A percentile compares a stretch with the other conserved stretches of the same genome.
Evolutionary conservation across 2,329 filamentous ascomycete genomes (phyloP).

Genomic region (Exophiala spinifera): DNA sequence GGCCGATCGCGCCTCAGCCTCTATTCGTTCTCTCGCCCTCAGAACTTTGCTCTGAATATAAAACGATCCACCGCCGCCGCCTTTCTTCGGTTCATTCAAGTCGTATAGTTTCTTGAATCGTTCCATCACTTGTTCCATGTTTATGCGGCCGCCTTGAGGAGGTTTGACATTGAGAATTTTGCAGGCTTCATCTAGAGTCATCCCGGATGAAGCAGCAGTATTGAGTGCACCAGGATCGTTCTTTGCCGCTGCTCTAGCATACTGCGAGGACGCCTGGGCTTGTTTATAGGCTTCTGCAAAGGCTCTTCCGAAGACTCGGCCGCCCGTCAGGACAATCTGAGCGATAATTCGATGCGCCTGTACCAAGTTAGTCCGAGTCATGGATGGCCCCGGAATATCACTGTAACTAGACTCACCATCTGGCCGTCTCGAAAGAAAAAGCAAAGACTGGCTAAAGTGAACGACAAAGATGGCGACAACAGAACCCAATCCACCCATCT

Average conservation of each 20-base stretch:
- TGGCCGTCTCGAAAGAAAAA: neutral
- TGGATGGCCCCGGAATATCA: neutral
- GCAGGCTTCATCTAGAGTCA: constrained; percentile 94
- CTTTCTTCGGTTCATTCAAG: constrained; percentile 88
- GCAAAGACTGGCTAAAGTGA: neutral
- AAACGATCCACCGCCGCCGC: constrained; percentile 69
- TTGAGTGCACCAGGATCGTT: constrained; percentile 46
- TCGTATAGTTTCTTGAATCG: constrained; percentile 96
- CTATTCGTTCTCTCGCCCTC: constrained; percentile 85
- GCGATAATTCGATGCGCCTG: constrained; percentile 94
- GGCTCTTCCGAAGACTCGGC: constrained; percentile 86
- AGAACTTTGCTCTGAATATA: constrained; percentile 97
- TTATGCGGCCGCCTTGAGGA: constrained; percentile 71
- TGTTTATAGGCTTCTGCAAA: constrained; percentile 95
- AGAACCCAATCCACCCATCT: neutral
- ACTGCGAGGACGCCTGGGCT: constrained; percentile 80
- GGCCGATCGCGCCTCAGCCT: constrained; percentile 74
- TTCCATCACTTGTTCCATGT: constrained; percentile 74
- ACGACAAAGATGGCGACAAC: neutral
- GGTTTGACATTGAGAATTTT: constrained; percentile 95
- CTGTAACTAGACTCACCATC: constrained; percentile 13
- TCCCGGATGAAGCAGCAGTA: constrained; percentile 63
- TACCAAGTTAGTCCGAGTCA: constrained; percentile 4
- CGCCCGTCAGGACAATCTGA: constrained; percentile 86
- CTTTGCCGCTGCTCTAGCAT: constrained; percentile 70